phyloP scores from a whole-genome alignment of 192 early-diverging fungal species.

The Haplosporangium gracile region DNA sequence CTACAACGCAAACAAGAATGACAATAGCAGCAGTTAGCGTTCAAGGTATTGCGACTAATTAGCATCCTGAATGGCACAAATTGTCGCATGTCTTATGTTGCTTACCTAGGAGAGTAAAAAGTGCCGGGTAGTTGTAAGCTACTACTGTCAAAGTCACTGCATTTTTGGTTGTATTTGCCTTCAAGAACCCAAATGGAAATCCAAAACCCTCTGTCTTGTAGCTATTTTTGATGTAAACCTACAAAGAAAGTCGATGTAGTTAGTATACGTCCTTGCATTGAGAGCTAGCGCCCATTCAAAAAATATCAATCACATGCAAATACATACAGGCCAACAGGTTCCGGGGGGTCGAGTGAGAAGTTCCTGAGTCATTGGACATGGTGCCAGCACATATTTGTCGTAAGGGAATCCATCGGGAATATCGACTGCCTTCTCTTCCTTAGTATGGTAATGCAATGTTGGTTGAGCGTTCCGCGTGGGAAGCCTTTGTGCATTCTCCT shows the following conservation, averaged over 20 bases:
- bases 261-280: background rate
- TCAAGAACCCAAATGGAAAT: conserved; percentile 82
- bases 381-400: conserved; percentile 81
- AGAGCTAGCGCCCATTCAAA: background rate
- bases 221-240: conserved; percentile 74
- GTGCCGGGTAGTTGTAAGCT: conserved; percentile 82
- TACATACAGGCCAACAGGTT: conserved; percentile 68
- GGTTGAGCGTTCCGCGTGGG: conserved; percentile 75
- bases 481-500: conserved; percentile 43
- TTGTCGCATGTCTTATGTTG: background rate
- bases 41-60: too few species aligned
- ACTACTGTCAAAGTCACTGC: conserved; percentile 81
- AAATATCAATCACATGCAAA: background rate
- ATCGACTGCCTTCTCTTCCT: conserved; percentile 63
- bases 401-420: conserved; percentile 82
- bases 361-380: conserved; percentile 70
- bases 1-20: background rate
- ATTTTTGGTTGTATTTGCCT: conserved; percentile 71
- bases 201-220: conserved; percentile 72
- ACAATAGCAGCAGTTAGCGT: background rate
- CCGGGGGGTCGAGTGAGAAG: conserved; percentile 66
- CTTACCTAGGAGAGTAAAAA: conserved; percentile 77
- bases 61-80: background rate
- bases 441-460: conserved; percentile 67
- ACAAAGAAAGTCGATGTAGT: background rate